Evolutionary conservation across 805 yeast genomes (phyloP).

Genomic region (Candida berthetii): DNA sequence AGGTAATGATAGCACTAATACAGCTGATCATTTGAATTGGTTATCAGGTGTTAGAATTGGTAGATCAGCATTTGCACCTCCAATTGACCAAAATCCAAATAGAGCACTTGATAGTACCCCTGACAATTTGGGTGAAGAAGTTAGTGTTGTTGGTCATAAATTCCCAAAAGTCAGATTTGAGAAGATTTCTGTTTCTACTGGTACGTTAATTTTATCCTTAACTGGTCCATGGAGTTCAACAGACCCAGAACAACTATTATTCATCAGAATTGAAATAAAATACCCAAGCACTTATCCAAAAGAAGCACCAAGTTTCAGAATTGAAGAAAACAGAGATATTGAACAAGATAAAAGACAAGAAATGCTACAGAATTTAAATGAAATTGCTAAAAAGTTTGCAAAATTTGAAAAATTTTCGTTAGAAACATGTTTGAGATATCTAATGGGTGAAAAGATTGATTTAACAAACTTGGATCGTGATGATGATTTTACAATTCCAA

Average conservation of each 20-base stretch:
- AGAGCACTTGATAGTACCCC: constrained; percentile 32
- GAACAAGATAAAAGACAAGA: constrained; percentile 40
- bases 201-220: constrained; percentile 68
- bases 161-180: constrained; percentile 87
- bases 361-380: constrained; percentile 44
- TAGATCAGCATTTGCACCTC: constrained; percentile 20
- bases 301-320: constrained; percentile 48
- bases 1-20: constrained; percentile 26
- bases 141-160: constrained; percentile 79
- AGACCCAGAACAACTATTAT: constrained; percentile 38
- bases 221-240: constrained; percentile 67
- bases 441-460: constrained; percentile 76
- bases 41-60: constrained; percentile 81
- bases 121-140: constrained; percentile 85
- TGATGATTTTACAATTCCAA: constrained; percentile 25
- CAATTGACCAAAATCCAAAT: constrained; percentile 24
- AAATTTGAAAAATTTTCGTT: constrained; percentile 60
- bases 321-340: constrained; percentile 79
- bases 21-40: constrained; percentile 77
- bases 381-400: constrained; percentile 52
- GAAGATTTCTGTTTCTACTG: constrained; percentile 81
- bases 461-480: constrained; percentile 31
- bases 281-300: constrained; percentile 75
- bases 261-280: constrained; percentile 60
- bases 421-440: constrained; percentile 69